These are phyloP conservation scores for Fusarium coffeatum DNA, from an alignment of 2,329 filamentous ascomycete species.

Conservation along the genomic window DNA sequence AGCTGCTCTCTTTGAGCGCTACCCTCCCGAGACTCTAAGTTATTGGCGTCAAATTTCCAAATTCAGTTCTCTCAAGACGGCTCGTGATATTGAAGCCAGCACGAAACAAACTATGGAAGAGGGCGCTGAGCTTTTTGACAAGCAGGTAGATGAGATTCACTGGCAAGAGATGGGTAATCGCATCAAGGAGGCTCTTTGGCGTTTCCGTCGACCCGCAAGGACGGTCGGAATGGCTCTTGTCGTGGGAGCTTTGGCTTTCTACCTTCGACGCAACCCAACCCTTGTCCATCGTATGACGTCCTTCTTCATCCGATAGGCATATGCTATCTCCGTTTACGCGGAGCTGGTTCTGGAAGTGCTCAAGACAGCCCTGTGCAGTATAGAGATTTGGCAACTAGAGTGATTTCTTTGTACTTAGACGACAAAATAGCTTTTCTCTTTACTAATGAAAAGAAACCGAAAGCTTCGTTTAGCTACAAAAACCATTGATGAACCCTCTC, in stretches of 20 bases:
- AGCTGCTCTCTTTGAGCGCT: constrained; percentile 68
- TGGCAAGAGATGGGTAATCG: constrained; percentile 65
- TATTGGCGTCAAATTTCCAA: constrained; percentile 79
- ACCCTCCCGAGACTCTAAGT: constrained; percentile 79
- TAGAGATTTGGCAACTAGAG: constrained; percentile 15
- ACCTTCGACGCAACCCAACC: constrained; percentile 65
- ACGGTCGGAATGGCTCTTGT: constrained; percentile 73
- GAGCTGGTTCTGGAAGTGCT: neutral
- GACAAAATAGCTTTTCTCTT: constrained; percentile 15
- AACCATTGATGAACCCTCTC: constrained; percentile 26
- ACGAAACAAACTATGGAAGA: constrained; percentile 70
- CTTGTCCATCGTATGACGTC: constrained; percentile 46
- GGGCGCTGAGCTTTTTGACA: constrained; percentile 74
- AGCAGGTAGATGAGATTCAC: constrained; percentile 78
- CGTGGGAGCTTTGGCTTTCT: constrained; percentile 75
- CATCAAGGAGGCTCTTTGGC: constrained; percentile 60
- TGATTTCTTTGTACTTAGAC: constrained; percentile 1
- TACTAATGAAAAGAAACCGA: constrained; percentile 3
- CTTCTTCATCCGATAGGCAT: constrained; percentile 42
- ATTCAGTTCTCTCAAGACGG: constrained; percentile 88
- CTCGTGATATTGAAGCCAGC: constrained; percentile 63
- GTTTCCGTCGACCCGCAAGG: constrained; percentile 73
- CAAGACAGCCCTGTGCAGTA: constrained; percentile 5
- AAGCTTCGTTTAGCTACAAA: constrained; percentile 29
- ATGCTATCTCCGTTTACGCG: neutral